These are phyloP conservation scores for Rubia tinctorum DNA, from an alignment of 305 asterid species.

Conservation along the genomic window DNA sequence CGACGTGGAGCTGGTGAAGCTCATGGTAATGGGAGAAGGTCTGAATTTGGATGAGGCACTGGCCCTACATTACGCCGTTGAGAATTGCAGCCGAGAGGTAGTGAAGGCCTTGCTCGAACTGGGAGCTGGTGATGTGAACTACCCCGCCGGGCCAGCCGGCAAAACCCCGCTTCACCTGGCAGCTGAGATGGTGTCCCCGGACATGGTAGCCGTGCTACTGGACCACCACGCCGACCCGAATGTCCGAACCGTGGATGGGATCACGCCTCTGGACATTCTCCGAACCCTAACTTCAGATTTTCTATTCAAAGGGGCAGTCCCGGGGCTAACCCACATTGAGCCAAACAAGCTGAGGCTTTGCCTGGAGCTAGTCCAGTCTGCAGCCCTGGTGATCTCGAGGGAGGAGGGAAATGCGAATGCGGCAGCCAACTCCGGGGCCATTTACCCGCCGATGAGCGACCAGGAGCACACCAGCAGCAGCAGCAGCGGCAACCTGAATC, in stretches of 20 bases:
- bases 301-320: conserved; percentile 83
- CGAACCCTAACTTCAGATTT: conserved; percentile 97
- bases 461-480: conserved; percentile 39
- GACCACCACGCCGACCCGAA: conserved; percentile 97
- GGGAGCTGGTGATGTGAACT: conserved; percentile 91
- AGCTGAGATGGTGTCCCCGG: conserved; percentile 95
- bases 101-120: conserved; percentile 87
- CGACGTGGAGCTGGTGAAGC: conserved; percentile 89
- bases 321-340: conserved; percentile 79
- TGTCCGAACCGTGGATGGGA: conserved; percentile 62
- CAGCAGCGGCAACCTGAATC: conserved; percentile 38
- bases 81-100: conserved; percentile 81
- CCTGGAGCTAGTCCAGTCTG: conserved; percentile 86
- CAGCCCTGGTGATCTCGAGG: conserved; percentile 81
- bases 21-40: conserved; percentile 99
- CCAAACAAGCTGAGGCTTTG: conserved; percentile 87
- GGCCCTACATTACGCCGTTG: conserved; percentile 87
- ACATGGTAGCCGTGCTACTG: conserved; percentile 91
- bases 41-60: conserved; percentile 78
- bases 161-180: conserved; percentile 81
- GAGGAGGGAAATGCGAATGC: conserved; percentile 68
- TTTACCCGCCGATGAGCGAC: conserved; percentile 50
- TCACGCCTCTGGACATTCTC: conserved; percentile 74
- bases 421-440: conserved; percentile 26
- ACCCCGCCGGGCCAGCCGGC: conserved; percentile 77